Conservation (phyloP, 331 rosid species). For the Malus hybrid region DNA sequence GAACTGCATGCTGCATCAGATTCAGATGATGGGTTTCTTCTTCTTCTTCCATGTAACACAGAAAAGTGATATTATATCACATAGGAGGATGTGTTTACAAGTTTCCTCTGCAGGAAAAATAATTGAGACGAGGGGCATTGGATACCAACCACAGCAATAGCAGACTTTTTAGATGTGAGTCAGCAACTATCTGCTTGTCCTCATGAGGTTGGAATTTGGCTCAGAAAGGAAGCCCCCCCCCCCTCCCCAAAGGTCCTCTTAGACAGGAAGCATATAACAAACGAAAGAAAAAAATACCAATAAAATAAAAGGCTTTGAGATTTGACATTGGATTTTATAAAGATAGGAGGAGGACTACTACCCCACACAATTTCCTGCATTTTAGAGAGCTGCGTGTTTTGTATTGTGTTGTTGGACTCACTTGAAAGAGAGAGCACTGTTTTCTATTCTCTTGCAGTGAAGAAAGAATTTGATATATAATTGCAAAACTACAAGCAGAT, state of each 20-base stretch:
- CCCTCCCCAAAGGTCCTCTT: constrained; percentile 2
- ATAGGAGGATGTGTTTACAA: constrained; percentile 9
- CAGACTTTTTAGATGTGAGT: constrained; percentile 13
- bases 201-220: constrained; percentile 45
- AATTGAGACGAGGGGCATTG: constrained; percentile 8
- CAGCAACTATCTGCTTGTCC: constrained; percentile 35
- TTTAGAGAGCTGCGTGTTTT: constrained; percentile 39
- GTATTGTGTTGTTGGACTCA: constrained; percentile 60
- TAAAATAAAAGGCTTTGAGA: constrained; percentile 19
- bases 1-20: not conserved
- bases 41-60: not conserved
- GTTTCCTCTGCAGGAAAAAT: constrained; percentile 12
- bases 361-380: constrained; percentile 15
- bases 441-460: constrained; percentile 37
- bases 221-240: constrained; percentile 35
- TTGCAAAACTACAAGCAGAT: constrained; percentile 69
- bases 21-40: not conserved
- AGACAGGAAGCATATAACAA: constrained; percentile 43
- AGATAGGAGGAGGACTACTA: not conserved
- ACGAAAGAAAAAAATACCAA: constrained; percentile 13
- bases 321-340: constrained; percentile 38
- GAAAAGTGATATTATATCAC: constrained; percentile 8
- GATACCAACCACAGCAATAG: constrained; percentile 36
- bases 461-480: constrained; percentile 45
- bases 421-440: constrained; percentile 33